Conservation (phyloP, 2,329 filamentous ascomycete species). For the Xylaria sp. region DNA sequence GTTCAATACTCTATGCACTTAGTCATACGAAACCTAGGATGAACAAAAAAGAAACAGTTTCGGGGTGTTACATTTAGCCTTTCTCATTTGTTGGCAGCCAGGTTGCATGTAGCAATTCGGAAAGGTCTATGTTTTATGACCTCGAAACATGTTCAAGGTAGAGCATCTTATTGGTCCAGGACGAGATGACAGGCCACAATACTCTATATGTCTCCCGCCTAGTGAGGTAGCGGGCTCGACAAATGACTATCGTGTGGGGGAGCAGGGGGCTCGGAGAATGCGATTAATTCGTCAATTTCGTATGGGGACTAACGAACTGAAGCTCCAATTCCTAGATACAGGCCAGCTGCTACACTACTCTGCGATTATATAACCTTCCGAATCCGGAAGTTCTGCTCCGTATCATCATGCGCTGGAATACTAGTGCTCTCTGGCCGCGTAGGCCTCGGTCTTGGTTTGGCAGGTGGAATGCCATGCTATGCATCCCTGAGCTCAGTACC, state of each 20-base stretch:
- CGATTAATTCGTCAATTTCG: not conserved
- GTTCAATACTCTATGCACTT: not conserved
- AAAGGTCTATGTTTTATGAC: not conserved
- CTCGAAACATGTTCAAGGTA: conserved; percentile 3
- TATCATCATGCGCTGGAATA: conserved; percentile 3
- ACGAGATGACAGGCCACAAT: conserved; percentile 1
- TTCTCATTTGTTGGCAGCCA: not conserved
- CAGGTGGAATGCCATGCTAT: conserved; percentile 15
- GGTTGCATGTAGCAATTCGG: not conserved
- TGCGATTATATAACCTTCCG: conserved; percentile 17
- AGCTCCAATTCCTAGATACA: not conserved
- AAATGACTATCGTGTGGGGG: not conserved
- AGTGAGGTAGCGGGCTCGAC: not conserved
- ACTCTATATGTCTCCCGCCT: not conserved
- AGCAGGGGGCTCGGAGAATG: not conserved
- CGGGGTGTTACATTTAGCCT: not conserved
- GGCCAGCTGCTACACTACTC: conserved; percentile 6
- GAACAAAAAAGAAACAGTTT: not conserved
- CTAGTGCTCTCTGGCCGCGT: conserved; percentile 20
- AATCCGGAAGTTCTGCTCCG: conserved; percentile 24
- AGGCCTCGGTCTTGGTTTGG: conserved; percentile 29
- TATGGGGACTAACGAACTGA: conserved; percentile 1
- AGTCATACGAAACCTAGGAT: not conserved
- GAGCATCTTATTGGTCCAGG: conserved; percentile 16
- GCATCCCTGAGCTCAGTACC: not conserved